Percentiles rank a stretch among this genome's conserved stretches.
phyloP scores from a whole-genome alignment of 352 stramenopile species.

The Globisporangium okanoganense region DNA sequence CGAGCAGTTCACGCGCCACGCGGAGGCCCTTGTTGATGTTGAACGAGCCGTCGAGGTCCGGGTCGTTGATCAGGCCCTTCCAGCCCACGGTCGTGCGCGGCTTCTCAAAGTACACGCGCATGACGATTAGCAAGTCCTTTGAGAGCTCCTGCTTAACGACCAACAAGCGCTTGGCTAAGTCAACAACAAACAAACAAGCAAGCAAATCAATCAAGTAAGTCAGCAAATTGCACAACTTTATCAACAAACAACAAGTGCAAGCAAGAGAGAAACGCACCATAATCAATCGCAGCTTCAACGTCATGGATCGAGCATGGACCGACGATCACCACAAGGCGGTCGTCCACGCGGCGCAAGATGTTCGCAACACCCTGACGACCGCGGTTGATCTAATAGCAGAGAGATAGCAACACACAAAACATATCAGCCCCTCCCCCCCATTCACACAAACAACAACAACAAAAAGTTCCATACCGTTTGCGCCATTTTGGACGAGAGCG shows the following conservation, averaged over 20 bases:
- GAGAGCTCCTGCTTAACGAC: constrained; percentile 66
- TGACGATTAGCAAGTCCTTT: constrained; percentile 86
- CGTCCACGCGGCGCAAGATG: constrained; percentile 75
- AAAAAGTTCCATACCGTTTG: constrained; percentile 37
- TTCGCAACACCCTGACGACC: constrained; percentile 71
- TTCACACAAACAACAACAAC: neutral
- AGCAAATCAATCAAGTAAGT: neutral
- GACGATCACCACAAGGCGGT: constrained; percentile 81
- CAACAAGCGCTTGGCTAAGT: constrained; percentile 51
- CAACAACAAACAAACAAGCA: neutral
- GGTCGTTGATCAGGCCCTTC: constrained; percentile 91
- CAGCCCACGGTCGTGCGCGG: constrained; percentile 87
- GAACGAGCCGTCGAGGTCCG: constrained; percentile 86
- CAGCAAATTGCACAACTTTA: neutral
- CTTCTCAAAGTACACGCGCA: constrained; percentile 92
- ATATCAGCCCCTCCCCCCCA: neutral
- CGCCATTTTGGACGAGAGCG: constrained; percentile 68
- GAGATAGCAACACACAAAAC: too few relatives aligned
- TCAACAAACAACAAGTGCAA: neutral
- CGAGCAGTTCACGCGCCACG: constrained; percentile 76
- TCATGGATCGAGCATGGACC: constrained; percentile 90
- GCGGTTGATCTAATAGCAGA: constrained; percentile 45
- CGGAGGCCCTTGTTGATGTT: constrained; percentile 91
- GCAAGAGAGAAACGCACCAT: constrained; percentile 16
- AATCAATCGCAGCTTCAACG: constrained; percentile 82